These are phyloP conservation scores for Yamadazyma laniorum DNA, from an alignment of 805 yeast genomes.

Conservation along the genomic window DNA sequence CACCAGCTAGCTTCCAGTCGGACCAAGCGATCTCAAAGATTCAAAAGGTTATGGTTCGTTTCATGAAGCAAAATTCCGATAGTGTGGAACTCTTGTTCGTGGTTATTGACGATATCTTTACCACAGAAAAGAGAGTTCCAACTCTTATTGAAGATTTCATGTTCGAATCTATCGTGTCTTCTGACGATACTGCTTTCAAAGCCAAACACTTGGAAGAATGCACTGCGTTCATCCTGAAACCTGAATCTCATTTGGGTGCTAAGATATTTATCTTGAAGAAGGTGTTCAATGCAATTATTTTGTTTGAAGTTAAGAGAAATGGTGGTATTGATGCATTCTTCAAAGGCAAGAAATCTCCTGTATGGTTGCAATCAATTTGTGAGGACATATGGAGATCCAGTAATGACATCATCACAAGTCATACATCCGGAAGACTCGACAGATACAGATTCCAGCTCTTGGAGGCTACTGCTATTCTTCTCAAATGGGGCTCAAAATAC, in stretches of 20 bases:
- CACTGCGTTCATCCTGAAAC: conserved; percentile 47
- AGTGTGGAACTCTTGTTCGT: conserved; percentile 30
- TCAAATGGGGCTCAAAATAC: conserved; percentile 62
- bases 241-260: conserved; percentile 47
- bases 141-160: conserved; percentile 55
- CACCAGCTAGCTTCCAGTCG: conserved; percentile 66
- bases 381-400: conserved; percentile 71
- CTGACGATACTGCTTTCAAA: conserved; percentile 46
- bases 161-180: conserved; percentile 52
- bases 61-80: conserved; percentile 22
- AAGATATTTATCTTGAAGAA: conserved; percentile 55
- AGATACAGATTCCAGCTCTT: conserved; percentile 71
- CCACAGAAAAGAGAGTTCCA: conserved; percentile 46
- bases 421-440: conserved; percentile 70
- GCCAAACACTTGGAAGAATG: conserved; percentile 51
- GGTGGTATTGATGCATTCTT: conserved; percentile 51
- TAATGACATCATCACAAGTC: conserved; percentile 48
- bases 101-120: conserved; percentile 36
- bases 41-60: conserved; percentile 42
- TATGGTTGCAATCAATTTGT: conserved; percentile 67
- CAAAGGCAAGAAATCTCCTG: conserved; percentile 32
- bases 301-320: conserved; percentile 54
- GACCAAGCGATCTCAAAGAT: conserved; percentile 66
- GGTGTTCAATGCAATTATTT: conserved; percentile 63
- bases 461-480: conserved; percentile 74